These are phyloP conservation scores for Metschnikowia lochheadii DNA, from an alignment of 805 yeast genomes.

Conservation along the genomic window DNA sequence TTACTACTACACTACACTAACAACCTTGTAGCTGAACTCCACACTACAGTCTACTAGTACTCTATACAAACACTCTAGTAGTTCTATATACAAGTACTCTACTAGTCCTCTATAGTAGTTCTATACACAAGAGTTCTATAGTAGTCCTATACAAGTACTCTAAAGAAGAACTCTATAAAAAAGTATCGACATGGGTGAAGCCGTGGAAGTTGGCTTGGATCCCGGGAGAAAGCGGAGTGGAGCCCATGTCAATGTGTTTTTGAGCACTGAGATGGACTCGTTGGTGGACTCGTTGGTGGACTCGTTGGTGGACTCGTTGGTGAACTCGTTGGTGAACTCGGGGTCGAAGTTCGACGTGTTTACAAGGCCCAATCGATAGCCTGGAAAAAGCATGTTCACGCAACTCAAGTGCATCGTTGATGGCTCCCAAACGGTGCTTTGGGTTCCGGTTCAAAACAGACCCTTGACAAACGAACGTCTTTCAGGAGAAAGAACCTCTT, in stretches of 20 bases:
- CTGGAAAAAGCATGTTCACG: constrained; percentile 83
- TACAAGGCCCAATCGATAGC: constrained; percentile 89
- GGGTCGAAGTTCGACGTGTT: no score
- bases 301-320: no score
- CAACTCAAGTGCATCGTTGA: constrained; percentile 87
- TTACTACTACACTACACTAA: no score
- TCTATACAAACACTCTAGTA: no score
- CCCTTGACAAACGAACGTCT: constrained; percentile 97
- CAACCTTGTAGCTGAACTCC: no score
- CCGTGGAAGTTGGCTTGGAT: constrained; percentile 96
- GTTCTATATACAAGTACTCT: no score
- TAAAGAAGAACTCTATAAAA: no score
- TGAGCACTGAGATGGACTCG: constrained; percentile 80
- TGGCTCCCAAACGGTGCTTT: constrained; percentile 87
- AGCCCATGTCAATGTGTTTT: constrained; percentile 59
- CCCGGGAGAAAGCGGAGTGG: constrained; percentile 88
- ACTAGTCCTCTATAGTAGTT: no score
- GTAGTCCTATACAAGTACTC: no score
- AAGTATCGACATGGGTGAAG: constrained; percentile 92
- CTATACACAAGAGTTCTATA: no score
- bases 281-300: constrained; percentile 95
- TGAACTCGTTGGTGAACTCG: no score
- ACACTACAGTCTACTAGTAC: no score
- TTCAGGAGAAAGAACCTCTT: constrained; percentile 87
- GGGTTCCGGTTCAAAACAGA: constrained; percentile 91